These are phyloP conservation scores for Cryptococcus wingfieldii DNA, from an alignment of 1,284 basidiomycete genomes.

Conservation along the genomic window DNA sequence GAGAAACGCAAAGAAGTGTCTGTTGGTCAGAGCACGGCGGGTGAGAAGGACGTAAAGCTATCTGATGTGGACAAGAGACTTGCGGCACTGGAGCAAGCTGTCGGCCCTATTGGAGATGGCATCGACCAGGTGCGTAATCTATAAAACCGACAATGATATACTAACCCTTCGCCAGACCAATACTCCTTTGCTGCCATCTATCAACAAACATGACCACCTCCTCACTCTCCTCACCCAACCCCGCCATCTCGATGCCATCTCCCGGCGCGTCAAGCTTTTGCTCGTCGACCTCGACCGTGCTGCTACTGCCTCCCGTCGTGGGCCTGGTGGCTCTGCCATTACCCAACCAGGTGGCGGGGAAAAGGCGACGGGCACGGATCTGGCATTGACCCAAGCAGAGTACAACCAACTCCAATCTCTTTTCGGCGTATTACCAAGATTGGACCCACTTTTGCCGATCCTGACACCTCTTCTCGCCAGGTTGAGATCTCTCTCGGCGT, in stretches of 20 bases:
- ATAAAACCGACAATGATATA: neutral
- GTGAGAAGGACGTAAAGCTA: conserved; percentile 35
- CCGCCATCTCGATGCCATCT: conserved; percentile 93
- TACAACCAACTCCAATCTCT: conserved; percentile 56
- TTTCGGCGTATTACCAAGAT: conserved; percentile 71
- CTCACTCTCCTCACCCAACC: conserved; percentile 88
- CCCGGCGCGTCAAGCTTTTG: conserved; percentile 85
- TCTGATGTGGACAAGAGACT: conserved; percentile 74
- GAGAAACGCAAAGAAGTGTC: neutral
- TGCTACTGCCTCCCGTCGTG: conserved; percentile 53
- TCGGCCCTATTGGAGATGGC: conserved; percentile 54
- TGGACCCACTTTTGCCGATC: conserved; percentile 82
- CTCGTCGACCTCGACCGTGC: conserved; percentile 87
- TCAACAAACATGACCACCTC: conserved; percentile 70
- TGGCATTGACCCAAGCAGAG: conserved; percentile 53
- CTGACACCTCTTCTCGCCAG: conserved; percentile 86
- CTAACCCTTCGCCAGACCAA: conserved; percentile 52
- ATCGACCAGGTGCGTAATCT: conserved; percentile 27
- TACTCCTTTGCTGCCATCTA: conserved; percentile 73
- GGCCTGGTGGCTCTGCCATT: conserved; percentile 47
- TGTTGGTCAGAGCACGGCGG: neutral
- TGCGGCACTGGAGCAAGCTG: conserved; percentile 68
- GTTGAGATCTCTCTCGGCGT: conserved; percentile 70
- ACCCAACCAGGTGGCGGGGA: conserved; percentile 34
- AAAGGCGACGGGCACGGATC: neutral